These are phyloP conservation scores for Carex kokanica DNA, from an alignment of 176 grass and related monocot species.

Conservation along the genomic window DNA sequence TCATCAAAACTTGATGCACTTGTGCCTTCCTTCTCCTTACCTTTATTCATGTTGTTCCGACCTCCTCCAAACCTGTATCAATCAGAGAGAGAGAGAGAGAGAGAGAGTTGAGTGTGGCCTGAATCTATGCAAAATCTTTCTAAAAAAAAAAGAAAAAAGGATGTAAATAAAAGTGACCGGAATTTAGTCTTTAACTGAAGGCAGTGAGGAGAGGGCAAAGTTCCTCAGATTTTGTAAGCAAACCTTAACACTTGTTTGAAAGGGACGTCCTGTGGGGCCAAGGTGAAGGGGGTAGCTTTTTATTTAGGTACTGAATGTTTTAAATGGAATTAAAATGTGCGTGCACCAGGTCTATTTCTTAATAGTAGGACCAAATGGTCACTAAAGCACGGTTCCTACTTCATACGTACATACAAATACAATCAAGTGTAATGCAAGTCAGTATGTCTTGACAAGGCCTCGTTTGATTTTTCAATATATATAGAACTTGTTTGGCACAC, in stretches of 20 bases:
- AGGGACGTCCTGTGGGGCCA: neutral
- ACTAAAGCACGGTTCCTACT: neutral
- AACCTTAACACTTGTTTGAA: slow-evolving; percentile 44
- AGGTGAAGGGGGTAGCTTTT: neutral
- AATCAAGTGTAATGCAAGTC: neutral
- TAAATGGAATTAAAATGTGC: neutral
- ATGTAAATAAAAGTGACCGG: slow-evolving; percentile 59
- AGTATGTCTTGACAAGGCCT: no score
- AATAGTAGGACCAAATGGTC: neutral
- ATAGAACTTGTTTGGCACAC: no score
- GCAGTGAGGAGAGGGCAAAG: slow-evolving; percentile 31
- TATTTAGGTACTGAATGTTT: neutral
- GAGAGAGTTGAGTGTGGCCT: slow-evolving; percentile 26
- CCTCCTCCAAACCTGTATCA: neutral
- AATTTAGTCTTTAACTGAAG: slow-evolving; percentile 72
- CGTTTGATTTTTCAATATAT: no score
- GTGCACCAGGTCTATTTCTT: slow-evolving; percentile 6
- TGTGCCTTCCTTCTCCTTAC: neutral
- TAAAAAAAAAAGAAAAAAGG: neutral
- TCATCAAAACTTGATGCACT: neutral
- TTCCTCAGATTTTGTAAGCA: slow-evolving; percentile 50
- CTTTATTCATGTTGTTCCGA: neutral
- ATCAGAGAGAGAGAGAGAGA: slow-evolving; percentile 9
- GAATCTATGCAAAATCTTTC: slow-evolving; percentile 32
- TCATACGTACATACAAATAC: neutral